phyloP scores from a whole-genome alignment of 495 filamentous ascomycete genomes.

The Endocarpon pusillum region DNA sequence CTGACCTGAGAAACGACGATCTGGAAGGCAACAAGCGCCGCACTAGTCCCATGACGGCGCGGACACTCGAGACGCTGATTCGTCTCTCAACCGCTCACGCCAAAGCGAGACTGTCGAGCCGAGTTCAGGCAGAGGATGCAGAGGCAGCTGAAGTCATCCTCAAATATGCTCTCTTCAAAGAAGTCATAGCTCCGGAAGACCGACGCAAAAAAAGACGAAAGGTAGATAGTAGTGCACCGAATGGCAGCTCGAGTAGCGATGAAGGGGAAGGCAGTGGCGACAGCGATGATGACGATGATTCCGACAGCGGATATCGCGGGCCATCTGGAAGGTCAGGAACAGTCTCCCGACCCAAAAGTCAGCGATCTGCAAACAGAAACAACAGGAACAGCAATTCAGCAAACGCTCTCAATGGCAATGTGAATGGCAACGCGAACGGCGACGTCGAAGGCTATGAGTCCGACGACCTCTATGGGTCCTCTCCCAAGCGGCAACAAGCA shows the following conservation, averaged over 20 bases:
- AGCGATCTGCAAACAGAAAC: slow-evolving; percentile 14
- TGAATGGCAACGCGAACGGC: slow-evolving; percentile 23
- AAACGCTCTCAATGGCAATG: slow-evolving; percentile 23
- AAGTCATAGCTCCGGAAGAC: slow-evolving; percentile 79
- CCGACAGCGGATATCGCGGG: slow-evolving; percentile 17
- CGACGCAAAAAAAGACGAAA: slow-evolving; percentile 61
- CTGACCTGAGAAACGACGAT: slow-evolving; percentile 87
- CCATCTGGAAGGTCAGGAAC: slow-evolving; percentile 17
- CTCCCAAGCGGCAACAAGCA: slow-evolving; percentile 27
- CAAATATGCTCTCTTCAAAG: slow-evolving; percentile 94
- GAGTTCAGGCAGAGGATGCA: slow-evolving; percentile 87
- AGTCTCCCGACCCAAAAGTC: too few species aligned
- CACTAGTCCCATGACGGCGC: slow-evolving; percentile 88
- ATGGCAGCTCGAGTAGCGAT: slow-evolving; percentile 20
- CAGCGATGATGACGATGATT: slow-evolving; percentile 23
- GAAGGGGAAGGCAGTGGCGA: slow-evolving; percentile 28
- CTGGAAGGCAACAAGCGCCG: slow-evolving; percentile 84
- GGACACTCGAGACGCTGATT: slow-evolving; percentile 93
- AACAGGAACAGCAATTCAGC: slow-evolving; percentile 39
- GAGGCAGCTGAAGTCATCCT: slow-evolving; percentile 78
- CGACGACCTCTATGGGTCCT: slow-evolving; percentile 38
- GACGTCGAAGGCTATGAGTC: slow-evolving; percentile 28
- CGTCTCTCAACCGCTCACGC: slow-evolving; percentile 93
- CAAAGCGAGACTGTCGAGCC: slow-evolving; percentile 75
- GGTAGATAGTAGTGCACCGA: slow-evolving; percentile 22